Evolutionary conservation across 2,329 filamentous ascomycete genomes (phyloP), one percentile per base, ranked within the genome.

Genomic region (Dothistroma pini): DNA sequence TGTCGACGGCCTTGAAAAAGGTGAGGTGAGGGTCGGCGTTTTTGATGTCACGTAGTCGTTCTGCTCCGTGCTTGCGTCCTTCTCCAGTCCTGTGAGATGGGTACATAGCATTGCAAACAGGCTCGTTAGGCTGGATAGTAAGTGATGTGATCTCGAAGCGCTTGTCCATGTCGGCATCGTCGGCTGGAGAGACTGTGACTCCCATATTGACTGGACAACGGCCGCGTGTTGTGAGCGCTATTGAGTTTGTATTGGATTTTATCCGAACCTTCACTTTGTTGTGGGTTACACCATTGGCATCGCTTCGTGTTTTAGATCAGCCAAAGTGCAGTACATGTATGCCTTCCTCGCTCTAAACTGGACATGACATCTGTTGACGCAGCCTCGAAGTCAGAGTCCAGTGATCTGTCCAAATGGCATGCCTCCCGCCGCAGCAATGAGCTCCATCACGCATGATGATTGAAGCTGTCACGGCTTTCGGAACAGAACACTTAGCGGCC

Each of bases 1-100:
- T 34, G 52, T 71, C 68, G 14, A 73, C 69, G 8, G 72, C 71
- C 57, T 73, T 73, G 35, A 73, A 25, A 58, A 65, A 73, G 3
- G 60, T 68, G 4, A 67, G 70, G 49, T 62, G 38, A 0, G 67
- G 65, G 47, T 71, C 69, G 4, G 64, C 59, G 11, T 63, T 58
- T 32, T 66, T 66, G 11, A 32, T 61, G 22, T 55, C 53, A 12
- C 59, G 44, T 61, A 73, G 66, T 7, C 70, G 64, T 34, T 69
- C 68, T 25, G 59, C 63, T 21, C 69, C 71, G 16, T 60, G 52
- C 22, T 60, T 55, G 12, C 68, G 64, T 9, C 72, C 71, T 47
- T 61, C 58, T 41, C 63, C 62, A 1, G 66, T 68, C 63, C 65
- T 68, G 56, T 74, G 71, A 10, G 58, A 34, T 1, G 70, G 70